These are phyloP conservation scores for Rhizopogon sp. DNA, from an alignment of 768 basidiomycete species.

Conservation along the genomic window DNA sequence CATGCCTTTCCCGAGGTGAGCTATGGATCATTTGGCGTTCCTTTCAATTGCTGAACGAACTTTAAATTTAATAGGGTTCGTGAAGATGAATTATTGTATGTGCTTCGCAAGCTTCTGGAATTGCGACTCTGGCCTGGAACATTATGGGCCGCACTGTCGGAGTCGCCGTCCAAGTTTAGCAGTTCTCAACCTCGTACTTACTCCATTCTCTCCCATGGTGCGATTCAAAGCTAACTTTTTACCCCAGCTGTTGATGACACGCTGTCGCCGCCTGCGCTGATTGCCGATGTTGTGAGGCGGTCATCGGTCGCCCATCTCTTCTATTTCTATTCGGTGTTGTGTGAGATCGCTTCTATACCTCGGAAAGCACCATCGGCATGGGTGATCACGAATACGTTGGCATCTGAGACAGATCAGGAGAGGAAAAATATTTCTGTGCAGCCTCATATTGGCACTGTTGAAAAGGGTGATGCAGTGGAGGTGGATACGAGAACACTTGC, in stretches of 20 bases:
- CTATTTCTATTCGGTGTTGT: conserved; percentile 77
- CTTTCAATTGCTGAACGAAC: background rate
- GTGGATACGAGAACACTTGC: conserved; percentile 65
- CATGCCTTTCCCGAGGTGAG: conserved; percentile 81
- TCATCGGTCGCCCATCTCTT: conserved; percentile 83
- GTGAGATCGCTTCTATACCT: conserved; percentile 73
- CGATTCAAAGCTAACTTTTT: background rate
- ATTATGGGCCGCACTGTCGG: conserved; percentile 70
- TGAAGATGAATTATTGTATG: conserved; percentile 87
- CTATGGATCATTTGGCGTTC: background rate
- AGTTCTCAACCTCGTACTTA: conserved; percentile 53
- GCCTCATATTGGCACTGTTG: conserved; percentile 18
- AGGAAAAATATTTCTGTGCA: conserved; percentile 7
- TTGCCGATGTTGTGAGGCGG: conserved; percentile 68
- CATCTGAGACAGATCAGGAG: conserved; percentile 6
- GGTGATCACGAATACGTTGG: conserved; percentile 30
- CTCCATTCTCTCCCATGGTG: background rate
- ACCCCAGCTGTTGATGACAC: conserved; percentile 36
- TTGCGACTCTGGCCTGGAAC: conserved; percentile 73
- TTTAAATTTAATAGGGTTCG: conserved; percentile 46
- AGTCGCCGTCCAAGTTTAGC: conserved; percentile 53
- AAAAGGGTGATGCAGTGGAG: conserved; percentile 31
- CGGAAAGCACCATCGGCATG: conserved; percentile 65
- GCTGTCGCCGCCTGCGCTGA: conserved; percentile 45
- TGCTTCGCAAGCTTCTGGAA: conserved; percentile 70